These are phyloP conservation scores for Extremus antarcticus DNA, from an alignment of 495 filamentous ascomycete species.

Conservation along the genomic window DNA sequence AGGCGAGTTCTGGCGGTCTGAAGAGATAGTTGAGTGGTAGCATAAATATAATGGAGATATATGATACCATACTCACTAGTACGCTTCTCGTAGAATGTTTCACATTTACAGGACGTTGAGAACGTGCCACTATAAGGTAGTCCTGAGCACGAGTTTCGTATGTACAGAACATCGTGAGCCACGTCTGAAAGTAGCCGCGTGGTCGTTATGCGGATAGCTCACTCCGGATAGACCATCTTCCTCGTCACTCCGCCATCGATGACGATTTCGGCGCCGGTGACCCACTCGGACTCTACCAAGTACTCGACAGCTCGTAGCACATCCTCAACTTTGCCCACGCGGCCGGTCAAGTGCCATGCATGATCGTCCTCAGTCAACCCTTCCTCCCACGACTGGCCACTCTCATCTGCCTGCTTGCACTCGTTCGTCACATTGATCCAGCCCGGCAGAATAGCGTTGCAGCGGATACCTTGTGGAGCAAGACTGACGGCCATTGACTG, in stretches of 20 bases:
- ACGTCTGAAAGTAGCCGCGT: no score
- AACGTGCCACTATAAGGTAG: no score
- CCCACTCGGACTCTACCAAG: conserved; percentile 21
- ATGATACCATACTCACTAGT: no score
- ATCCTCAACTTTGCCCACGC: conserved; percentile 25
- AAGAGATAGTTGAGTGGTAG: conserved; percentile 36
- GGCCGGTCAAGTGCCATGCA: conserved; percentile 22
- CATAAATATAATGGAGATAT: no score
- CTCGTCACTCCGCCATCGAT: conserved; percentile 25
- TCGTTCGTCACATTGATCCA: conserved; percentile 27
- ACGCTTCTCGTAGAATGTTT: no score
- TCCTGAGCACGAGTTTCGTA: no score
- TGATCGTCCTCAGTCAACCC: conserved; percentile 21
- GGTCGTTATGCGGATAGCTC: no score
- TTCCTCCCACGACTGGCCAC: conserved; percentile 20
- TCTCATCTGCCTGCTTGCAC: conserved; percentile 20
- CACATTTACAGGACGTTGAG: no score
- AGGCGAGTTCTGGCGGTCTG: conserved; percentile 38
- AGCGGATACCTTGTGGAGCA: conserved; percentile 16
- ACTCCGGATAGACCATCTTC: conserved; percentile 28
- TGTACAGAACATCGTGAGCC: no score
- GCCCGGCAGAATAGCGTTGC: conserved; percentile 25
- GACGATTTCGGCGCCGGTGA: conserved; percentile 22
- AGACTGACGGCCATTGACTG: conserved; percentile 24
- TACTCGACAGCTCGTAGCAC: conserved; percentile 25